Base-by-base conservation (phyloP, 2,329 filamentous ascomycete species). In the Drechslerella dactyloides region DNA sequence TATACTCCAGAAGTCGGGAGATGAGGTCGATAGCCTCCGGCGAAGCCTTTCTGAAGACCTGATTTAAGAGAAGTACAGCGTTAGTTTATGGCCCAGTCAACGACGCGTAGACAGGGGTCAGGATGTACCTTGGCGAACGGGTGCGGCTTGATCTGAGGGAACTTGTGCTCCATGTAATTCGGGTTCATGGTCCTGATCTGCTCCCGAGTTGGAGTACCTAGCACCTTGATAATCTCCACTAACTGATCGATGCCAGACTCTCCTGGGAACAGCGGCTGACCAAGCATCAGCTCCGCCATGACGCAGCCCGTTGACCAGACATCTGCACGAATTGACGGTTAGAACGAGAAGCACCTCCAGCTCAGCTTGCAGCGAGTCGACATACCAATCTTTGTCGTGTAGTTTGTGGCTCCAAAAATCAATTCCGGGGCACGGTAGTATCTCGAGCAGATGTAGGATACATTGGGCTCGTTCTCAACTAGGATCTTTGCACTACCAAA, bases 101-200 rank as follows among this genome's bases (percentile, higher is more conserved):
- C 13, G n/a, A 10, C 57, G 6, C 48, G 27, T 33, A 33, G 19
- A 33, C 57, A 50, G 53, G 24, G n/a, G 51, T n/a, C n/a, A 59
- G 54, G 73, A 24, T 11, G 35, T 74, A 87, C 86, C 86, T 97
- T 97, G 83, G 90, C 96, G 85, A 99, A 99, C 27, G 94, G 94
- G 79, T 99, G 94, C 68, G 94, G 94, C 84, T 99, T 99, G 84
- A 99, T 99, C 81, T 99, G 94, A 53, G 94, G 94, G 82, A 99
- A 99, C 83, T 97, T 97, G 84, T 99, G 94, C 83, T 99, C 94
- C 94, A 99, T 99, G 82, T 99, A 99, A 82, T 99, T 99, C 69
- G 94, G 94, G 82, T 99, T 99, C 94, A 99, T 99, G 75, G 94
- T 99, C 76, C 94, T 90, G 78, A 99, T 99, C 81, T 99, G 94